A percentile compares a stretch with the other conserved stretches of the same genome.
phyloP scores from a whole-genome alignment of 1,139 yeast genomes.

The Debaryomyces subglobosus region DNA sequence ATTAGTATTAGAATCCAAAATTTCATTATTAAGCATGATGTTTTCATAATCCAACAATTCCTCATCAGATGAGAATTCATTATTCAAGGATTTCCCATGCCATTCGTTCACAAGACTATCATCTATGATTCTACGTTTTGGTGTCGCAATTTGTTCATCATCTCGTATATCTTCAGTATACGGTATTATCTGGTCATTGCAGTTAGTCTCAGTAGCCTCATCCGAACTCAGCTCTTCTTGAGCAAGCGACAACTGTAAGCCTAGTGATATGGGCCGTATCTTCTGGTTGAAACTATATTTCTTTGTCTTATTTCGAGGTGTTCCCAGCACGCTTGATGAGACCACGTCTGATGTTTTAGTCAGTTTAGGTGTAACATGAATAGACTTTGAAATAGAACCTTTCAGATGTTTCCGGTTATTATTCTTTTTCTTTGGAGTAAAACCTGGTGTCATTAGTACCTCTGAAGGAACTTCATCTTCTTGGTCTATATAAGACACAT shows the following conservation, averaged over 20 bases:
- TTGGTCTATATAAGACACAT: neutral
- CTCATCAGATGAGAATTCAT: conserved; percentile 34
- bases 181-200: neutral
- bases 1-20: neutral
- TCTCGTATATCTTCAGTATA: neutral
- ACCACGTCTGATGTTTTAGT: neutral
- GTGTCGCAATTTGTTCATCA: conserved; percentile 25
- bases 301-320: neutral
- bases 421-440: neutral
- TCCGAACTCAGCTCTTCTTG: conserved; percentile 1
- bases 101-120: conserved; percentile 39
- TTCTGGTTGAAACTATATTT: neutral
- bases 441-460: neutral
- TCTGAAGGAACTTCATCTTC: neutral
- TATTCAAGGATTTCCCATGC: conserved; percentile 38
- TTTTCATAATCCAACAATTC: conserved; percentile 20
- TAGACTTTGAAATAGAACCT: neutral
- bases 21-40: neutral
- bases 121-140: conserved; percentile 37
- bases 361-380: neutral
- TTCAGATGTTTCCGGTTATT: neutral
- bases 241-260: neutral
- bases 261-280: conserved; percentile 1
- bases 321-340: neutral
- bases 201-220: neutral